Conservation (phyloP, 2,329 filamentous ascomycete genomes). For the Microcyclosporella mali region DNA sequence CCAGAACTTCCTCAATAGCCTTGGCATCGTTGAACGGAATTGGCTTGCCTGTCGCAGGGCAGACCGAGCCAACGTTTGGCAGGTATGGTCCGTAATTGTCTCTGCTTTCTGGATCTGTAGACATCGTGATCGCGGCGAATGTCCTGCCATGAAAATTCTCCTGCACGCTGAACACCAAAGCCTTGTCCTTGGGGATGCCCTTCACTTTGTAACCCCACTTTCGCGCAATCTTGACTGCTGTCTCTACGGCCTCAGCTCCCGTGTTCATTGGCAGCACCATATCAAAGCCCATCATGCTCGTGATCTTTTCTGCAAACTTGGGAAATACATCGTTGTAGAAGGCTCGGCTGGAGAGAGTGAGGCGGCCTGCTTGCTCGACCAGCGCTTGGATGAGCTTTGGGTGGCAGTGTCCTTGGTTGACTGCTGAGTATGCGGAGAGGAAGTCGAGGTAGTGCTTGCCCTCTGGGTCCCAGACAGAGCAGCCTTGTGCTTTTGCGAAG, state of each 20-base stretch:
- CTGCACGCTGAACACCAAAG: conserved; percentile 72
- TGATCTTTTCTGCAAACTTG: conserved; percentile 87
- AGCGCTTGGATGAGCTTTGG: conserved; percentile 89
- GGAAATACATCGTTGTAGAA: conserved; percentile 99
- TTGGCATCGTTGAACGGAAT: conserved; percentile 82
- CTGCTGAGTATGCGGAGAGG: conserved; percentile 93
- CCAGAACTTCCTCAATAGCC: conserved; percentile 72
- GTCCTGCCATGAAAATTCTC: conserved; percentile 98
- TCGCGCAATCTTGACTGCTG: conserved; percentile 87
- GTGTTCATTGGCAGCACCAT: conserved; percentile 99
- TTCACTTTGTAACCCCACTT: conserved; percentile 99
- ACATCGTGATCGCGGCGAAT: conserved; percentile 94
- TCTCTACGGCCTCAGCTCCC: conserved; percentile 92
- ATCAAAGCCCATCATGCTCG: conserved; percentile 83
- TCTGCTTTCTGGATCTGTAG: conserved; percentile 87
- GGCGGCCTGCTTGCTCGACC: conserved; percentile 76
- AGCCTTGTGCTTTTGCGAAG: conserved; percentile 77
- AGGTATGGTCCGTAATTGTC: conserved; percentile 97
- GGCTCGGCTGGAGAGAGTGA: conserved; percentile 88
- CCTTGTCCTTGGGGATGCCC: conserved; percentile 76
- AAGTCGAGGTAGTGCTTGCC: conserved; percentile 89
- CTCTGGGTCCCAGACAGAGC: conserved; percentile 94
- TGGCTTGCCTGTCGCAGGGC: conserved; percentile 67
- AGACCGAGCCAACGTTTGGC: conserved; percentile 72
- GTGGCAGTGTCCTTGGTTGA: conserved; percentile 98